Evolutionary conservation across 805 yeast species (phyloP).

Genomic region (Saccharomycopsis fibuligera): DNA sequence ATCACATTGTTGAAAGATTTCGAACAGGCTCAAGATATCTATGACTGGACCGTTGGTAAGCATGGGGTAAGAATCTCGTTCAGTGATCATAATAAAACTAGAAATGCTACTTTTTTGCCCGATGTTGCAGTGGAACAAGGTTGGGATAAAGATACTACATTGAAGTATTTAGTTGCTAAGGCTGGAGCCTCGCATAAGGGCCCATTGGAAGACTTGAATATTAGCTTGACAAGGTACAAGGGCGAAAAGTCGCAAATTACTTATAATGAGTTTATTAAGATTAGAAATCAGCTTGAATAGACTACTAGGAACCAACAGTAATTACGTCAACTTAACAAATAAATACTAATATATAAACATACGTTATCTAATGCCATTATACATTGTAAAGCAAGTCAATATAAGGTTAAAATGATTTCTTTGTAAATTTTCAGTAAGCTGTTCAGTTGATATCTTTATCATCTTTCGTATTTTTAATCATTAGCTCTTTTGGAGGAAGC

Average conservation of each 20-base stretch:
- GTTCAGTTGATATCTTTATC: too few relatives aligned
- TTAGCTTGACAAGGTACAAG: conserved; percentile 19
- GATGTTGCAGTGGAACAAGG: conserved; percentile 84
- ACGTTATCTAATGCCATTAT: too few relatives aligned
- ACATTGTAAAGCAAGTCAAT: too few relatives aligned
- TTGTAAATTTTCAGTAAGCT: too few relatives aligned
- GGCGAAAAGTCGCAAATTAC: conserved; percentile 20
- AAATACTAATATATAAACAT: too few relatives aligned
- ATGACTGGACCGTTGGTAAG: conserved; percentile 74
- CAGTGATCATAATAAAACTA: conserved; percentile 31
- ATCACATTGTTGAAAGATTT: conserved; percentile 64
- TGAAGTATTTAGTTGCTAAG: conserved; percentile 63
- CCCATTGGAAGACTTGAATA: conserved; percentile 12
- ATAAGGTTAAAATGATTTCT: too few relatives aligned
- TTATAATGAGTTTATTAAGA: conserved; percentile 15
- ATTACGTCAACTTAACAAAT: too few relatives aligned
- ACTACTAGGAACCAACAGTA: too few relatives aligned
- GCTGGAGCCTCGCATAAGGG: too few relatives aligned
- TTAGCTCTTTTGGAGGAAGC: too few relatives aligned
- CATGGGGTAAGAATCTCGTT: conserved; percentile 74
- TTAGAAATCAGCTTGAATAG: too few relatives aligned
- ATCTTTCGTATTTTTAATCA: too few relatives aligned
- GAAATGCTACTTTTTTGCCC: conserved; percentile 82
- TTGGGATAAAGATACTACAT: conserved; percentile 70
- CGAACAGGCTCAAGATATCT: conserved; percentile 41